Evolutionary conservation across 2,329 filamentous ascomycete genomes (phyloP).

Genomic region (Beauveria sp.): DNA sequence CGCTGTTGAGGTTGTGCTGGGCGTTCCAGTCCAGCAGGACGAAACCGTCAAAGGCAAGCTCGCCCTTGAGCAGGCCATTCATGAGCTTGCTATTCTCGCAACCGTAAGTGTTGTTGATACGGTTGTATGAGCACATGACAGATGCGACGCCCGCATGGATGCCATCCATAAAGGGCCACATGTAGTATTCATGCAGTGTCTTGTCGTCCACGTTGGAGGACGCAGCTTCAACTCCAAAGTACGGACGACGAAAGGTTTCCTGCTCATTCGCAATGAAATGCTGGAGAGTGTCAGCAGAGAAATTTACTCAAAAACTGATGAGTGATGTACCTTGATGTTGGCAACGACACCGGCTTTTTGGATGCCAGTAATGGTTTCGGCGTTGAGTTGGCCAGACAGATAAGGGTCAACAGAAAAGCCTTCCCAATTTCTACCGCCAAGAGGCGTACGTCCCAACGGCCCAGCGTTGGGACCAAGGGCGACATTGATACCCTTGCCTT

Average conservation of each 20-base stretch:
- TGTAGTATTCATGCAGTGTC: conserved; percentile 57
- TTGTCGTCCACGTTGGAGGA: conserved; percentile 59
- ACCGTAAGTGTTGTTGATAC: conserved; percentile 64
- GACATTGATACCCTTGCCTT: conserved; percentile 55
- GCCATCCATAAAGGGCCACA: conserved; percentile 59
- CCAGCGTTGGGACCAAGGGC: conserved; percentile 65
- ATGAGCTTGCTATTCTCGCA: conserved; percentile 65
- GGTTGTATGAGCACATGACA: conserved; percentile 64
- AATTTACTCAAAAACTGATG: rapidly evolving
- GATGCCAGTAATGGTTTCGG: conserved; percentile 66
- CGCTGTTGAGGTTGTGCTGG: conserved; percentile 51
- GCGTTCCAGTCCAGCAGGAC: conserved; percentile 64
- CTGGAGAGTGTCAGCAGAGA: conserved; percentile 16
- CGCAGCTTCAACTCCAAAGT: conserved; percentile 41
- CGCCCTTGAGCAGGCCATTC: conserved; percentile 59
- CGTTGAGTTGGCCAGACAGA: conserved; percentile 61
- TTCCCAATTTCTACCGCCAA: conserved; percentile 70
- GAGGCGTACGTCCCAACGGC: conserved; percentile 60
- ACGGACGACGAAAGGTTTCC: conserved; percentile 38
- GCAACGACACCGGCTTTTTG: conserved; percentile 75
- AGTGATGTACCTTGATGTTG: conserved; percentile 49
- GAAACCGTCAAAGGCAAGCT: conserved; percentile 60
- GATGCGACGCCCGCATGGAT: conserved; percentile 48
- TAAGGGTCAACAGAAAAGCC: conserved; percentile 65
- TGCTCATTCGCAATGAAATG: conserved; percentile 57